These are phyloP conservation scores for Sonneratia caseolaris DNA, from an alignment of 345 rosid genomes.

Conservation along the genomic window DNA sequence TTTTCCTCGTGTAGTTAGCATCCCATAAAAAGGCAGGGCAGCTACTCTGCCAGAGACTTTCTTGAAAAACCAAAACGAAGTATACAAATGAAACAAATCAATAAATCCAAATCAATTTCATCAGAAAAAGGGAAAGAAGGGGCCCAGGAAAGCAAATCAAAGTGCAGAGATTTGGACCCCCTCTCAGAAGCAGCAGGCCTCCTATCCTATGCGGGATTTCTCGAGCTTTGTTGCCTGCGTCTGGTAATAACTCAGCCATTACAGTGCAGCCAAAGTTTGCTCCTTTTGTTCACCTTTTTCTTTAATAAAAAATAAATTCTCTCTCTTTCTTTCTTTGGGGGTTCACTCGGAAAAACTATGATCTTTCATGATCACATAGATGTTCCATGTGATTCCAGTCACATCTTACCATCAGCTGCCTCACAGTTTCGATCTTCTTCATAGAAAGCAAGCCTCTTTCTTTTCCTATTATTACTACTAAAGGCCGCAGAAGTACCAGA, in stretches of 20 bases:
- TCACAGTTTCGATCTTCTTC: neutral
- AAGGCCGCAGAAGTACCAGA: neutral
- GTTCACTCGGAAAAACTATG: neutral
- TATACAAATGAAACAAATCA: neutral
- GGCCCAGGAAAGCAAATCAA: neutral
- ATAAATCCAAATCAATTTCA: slow-evolving; percentile 2
- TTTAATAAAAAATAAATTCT: neutral
- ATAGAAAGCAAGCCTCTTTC: neutral
- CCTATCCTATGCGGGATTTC: slow-evolving; percentile 1
- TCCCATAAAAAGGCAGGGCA: neutral
- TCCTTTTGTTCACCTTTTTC: neutral
- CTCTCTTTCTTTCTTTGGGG: neutral
- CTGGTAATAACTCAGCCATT: neutral
- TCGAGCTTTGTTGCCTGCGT: neutral
- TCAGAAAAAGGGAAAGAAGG: neutral
- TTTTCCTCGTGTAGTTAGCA: neutral
- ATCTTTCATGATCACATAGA: neutral
- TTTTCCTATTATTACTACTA: neutral
- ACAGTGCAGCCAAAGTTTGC: neutral
- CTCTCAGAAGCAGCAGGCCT: neutral
- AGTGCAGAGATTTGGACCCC: neutral
- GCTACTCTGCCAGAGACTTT: neutral
- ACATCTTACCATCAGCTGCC: neutral
- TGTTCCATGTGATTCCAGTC: neutral
- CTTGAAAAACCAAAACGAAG: neutral